Base-by-base conservation (phyloP, 116 monocot species). In the Thalassia testudinum region DNA sequence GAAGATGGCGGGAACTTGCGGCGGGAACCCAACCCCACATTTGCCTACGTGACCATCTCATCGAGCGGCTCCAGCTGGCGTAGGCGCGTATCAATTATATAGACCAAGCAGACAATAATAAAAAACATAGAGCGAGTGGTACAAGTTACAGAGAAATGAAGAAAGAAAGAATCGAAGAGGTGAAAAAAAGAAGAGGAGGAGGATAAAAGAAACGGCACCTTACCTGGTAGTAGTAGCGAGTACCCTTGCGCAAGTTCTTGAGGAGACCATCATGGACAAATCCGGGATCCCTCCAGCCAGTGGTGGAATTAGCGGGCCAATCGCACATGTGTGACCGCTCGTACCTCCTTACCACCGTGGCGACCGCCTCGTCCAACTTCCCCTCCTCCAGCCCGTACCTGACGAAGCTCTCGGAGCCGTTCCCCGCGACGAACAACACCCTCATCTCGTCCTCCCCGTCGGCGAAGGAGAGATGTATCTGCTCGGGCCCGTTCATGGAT, bases 261-360 rank as follows among this genome's bases (percentile, higher is more conserved):
- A 97, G 85, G 15, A 97, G 53, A 0, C 76, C 95, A 72, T 85
- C 85, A 56, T 82, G 89, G 16, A 79, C 68, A 27, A 72, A 85
- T 47, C 95, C 95, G 0, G 95, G 95, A 72, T 97, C 95, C 58
- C 95, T 78, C 95, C 95, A 97, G 49, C 82, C 95, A 12, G 75
- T 21, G 67, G 60, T 76, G 18, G 70, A 27, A 62, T 85, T 97
- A 28, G 95, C 95, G 52, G 95, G 95, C 47, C 25, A 51, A 62
- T 78, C 85, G 54, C 95, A 97, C 95, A 97, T 88, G 44, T 97
- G 72, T 42, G 52, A 28, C 50, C 56, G 75, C 70, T 75, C 75
- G 22, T 97, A 97, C 70, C 68, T 73, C 21, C 29, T 70, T 59
- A 71, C 76, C 65, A 62, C 70, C 58, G 95, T 75, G 37, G 24